phyloP scores from a whole-genome alignment of 129 eudicot genomes.

The Helianthus tuberosus region DNA sequence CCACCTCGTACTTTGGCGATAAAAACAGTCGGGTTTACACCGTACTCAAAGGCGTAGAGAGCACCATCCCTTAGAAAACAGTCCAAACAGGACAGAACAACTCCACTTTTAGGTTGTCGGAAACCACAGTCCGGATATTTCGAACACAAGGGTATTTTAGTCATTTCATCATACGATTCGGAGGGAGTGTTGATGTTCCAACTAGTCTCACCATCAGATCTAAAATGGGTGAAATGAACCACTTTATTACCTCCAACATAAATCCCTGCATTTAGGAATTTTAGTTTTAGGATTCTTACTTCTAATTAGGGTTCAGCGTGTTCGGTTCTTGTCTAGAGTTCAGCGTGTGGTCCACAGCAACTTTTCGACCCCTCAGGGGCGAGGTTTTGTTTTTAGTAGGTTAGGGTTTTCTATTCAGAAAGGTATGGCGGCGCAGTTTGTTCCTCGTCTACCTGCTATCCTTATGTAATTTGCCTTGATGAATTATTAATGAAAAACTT shows the following conservation, averaged over 20 bases:
- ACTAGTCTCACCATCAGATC: slow-evolving; percentile 27
- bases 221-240: slow-evolving; percentile 74
- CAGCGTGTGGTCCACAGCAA: too few species aligned
- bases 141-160: slow-evolving; percentile 44
- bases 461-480: too few species aligned
- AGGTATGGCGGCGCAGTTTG: too few species aligned
- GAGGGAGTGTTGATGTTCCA: slow-evolving; percentile 42
- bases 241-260: slow-evolving; percentile 86
- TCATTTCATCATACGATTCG: slow-evolving; percentile 32
- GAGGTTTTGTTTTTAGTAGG: too few species aligned
- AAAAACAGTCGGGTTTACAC: slow-evolving; percentile 67
- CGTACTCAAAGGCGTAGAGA: slow-evolving; percentile 76
- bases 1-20: slow-evolving; percentile 88
- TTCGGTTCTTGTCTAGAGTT: too few species aligned
- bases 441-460: too few species aligned
- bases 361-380: too few species aligned
- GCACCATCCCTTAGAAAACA: slow-evolving; percentile 74
- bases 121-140: slow-evolving; percentile 88
- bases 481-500: too few species aligned
- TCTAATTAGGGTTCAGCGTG: slow-evolving; percentile 20
- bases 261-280: slow-evolving; percentile 53
- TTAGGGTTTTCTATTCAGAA: too few species aligned
- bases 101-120: slow-evolving; percentile 76
- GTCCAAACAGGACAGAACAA: slow-evolving; percentile 78
- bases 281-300: slow-evolving; percentile 5